phyloP scores from a whole-genome alignment of 192 early-diverging fungal species.

The Coemansia sp. region DNA sequence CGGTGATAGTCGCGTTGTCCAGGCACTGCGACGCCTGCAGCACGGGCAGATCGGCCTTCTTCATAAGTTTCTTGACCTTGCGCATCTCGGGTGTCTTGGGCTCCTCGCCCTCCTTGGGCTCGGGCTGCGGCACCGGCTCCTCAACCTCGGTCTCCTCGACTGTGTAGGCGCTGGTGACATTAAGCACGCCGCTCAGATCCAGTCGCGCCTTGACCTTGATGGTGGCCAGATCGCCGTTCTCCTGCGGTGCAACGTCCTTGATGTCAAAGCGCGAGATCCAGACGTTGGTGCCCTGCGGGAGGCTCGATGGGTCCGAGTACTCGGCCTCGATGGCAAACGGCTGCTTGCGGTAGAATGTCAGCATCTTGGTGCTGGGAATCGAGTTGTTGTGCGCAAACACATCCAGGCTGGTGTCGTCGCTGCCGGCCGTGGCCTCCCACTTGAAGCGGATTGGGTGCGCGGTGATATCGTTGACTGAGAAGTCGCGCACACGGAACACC shows the following conservation, averaged over 20 bases:
- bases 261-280: constrained; percentile 86
- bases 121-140: constrained; percentile 64
- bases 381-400: constrained; percentile 85
- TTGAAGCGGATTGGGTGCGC: constrained; percentile 85
- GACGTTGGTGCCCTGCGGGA: constrained; percentile 76
- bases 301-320: constrained; percentile 67
- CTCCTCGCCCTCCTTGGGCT: constrained; percentile 63
- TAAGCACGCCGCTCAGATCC: constrained; percentile 80
- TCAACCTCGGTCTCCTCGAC: constrained; percentile 88
- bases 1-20: constrained; percentile 58
- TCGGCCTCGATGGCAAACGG: constrained; percentile 80
- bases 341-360: constrained; percentile 88
- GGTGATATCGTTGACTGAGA: constrained; percentile 87
- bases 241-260: constrained; percentile 72
- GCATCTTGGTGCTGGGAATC: constrained; percentile 87
- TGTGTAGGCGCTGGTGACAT: constrained; percentile 81
- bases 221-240: constrained; percentile 67
- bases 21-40: constrained; percentile 63
- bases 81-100: constrained; percentile 58
- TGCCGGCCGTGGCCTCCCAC: constrained; percentile 67
- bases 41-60: constrained; percentile 82
- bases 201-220: constrained; percentile 92
- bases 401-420: constrained; percentile 79
- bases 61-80: constrained; percentile 92
- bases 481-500: constrained; percentile 97